Evolutionary conservation across 2,329 filamentous ascomycete genomes (phyloP).

Genomic region (Fusarium sp.): DNA sequence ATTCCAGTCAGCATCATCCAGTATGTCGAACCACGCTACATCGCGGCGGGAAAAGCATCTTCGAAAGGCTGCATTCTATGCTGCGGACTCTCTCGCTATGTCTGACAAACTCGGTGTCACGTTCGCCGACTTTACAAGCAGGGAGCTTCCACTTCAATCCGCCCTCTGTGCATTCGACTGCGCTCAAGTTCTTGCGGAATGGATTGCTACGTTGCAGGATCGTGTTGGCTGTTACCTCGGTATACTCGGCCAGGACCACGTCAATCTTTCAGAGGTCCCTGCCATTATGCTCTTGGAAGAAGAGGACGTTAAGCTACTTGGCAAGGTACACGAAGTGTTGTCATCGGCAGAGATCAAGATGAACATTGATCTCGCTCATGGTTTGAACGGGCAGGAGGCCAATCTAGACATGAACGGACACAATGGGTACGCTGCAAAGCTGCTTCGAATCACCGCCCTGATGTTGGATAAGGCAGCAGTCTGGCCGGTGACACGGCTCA

Average conservation of each 20-base stretch:
- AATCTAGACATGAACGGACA: conserved; percentile 68
- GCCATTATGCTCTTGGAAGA: conserved; percentile 92
- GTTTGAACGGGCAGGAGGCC: conserved; percentile 65
- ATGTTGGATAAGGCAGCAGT: conserved; percentile 90
- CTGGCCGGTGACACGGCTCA: conserved; percentile 78
- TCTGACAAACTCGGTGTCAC: conserved; percentile 87
- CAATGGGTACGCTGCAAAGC: conserved; percentile 85
- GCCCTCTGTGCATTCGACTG: conserved; percentile 95
- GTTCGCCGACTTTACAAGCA: conserved; percentile 84
- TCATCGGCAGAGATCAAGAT: conserved; percentile 84
- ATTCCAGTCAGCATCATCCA: conserved; percentile 42
- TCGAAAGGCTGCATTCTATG: conserved; percentile 94
- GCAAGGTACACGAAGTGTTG: conserved; percentile 85
- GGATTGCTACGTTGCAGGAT: conserved; percentile 93
- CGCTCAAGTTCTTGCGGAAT: conserved; percentile 92
- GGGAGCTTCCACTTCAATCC: conserved; percentile 89
- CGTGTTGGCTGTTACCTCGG: conserved; percentile 91
- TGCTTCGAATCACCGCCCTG: conserved; percentile 85
- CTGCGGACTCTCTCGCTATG: conserved; percentile 90
- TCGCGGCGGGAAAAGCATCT: conserved; percentile 87
- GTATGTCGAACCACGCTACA: conserved; percentile 58
- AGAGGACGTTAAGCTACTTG: conserved; percentile 87
- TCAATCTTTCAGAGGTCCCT: conserved; percentile 83
- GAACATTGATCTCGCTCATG: conserved; percentile 64
- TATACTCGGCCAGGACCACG: conserved; percentile 83